Evolutionary conservation across 2,329 filamentous ascomycete genomes (phyloP), one percentile per base, ranked within the genome.

Genomic region (Waltergamsia citrina): DNA sequence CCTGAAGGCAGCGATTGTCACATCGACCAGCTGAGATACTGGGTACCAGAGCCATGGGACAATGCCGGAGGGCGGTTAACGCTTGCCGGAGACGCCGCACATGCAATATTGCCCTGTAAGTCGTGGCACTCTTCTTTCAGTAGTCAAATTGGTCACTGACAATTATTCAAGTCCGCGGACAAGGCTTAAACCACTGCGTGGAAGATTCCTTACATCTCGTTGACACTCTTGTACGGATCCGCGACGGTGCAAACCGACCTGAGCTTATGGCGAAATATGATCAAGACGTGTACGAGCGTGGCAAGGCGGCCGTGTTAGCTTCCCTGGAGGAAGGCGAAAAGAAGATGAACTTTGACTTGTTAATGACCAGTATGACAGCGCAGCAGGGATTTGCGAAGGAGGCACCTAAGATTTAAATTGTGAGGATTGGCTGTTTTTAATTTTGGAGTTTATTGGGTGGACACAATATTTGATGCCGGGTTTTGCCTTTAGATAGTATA

Each of bases 61-160:
- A 56, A 53, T 16, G 42, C 38, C 3, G 41, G 36, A 2, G 54
- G 55, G 1, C 44, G 55, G 16, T 47, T 56, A 10, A 60, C 58
- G n/a, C 45, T 61, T 3, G 55, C 53, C 1, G 59, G 59, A 10
- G 59, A 62, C 33, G 57, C 59, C 2, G 56, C 52, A 5, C 60
- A 69, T 46, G 57, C 65, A 0, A 67, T 68, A 63, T 45, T 62
- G 11, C 51, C 56, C 19, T 62, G 55, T 59, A 44, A 43, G 48
- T 39, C 3, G 22, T 11, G 3, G n/a, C 8, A 31, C 21, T 26
- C 10, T 22, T 23, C 20, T 21, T 21, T 3, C 7, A 8, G 30
- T 7, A 7, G 6, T 27, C 7, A 12, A 24, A 24, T 24, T 8
- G 8, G 22, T 19, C 9, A 32, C 6, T 14, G 10, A 18, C 7